phyloP scores from a whole-genome alignment of 2,329 filamentous ascomycete species.

The Colletotrichum spinosum region DNA sequence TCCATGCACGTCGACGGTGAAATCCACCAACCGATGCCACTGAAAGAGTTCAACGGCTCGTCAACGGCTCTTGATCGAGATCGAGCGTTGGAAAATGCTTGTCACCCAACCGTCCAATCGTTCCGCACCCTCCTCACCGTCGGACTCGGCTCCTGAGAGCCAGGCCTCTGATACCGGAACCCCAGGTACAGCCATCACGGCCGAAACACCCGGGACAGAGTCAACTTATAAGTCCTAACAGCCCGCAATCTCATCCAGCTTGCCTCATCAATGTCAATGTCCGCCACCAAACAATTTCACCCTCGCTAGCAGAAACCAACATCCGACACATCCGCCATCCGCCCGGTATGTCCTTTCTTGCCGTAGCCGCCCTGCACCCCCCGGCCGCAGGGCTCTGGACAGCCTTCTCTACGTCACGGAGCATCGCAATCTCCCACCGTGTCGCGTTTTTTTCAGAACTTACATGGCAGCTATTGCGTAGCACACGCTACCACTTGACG shows the following conservation, averaged over 20 bases:
- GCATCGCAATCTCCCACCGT: not conserved
- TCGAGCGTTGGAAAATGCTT: slow-evolving; percentile 13
- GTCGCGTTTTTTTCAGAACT: not conserved
- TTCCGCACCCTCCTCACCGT: slow-evolving; percentile 1
- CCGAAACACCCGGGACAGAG: slow-evolving; percentile 13
- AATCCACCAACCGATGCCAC: slow-evolving; percentile 32
- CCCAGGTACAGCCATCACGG: slow-evolving; percentile 7
- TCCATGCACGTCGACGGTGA: slow-evolving; percentile 32
- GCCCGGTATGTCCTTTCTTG: slow-evolving; percentile 16
- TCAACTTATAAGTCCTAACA: slow-evolving; percentile 4
- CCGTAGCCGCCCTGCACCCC: slow-evolving; percentile 9
- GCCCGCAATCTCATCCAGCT: slow-evolving; percentile 11
- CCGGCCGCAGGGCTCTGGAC: not conserved
- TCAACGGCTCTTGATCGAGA: slow-evolving; percentile 27
- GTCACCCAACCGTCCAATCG: slow-evolving; percentile 20
- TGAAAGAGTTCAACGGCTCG: slow-evolving; percentile 13
- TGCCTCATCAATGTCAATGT: not conserved
- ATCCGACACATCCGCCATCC: slow-evolving; percentile 33
- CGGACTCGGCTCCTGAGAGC: slow-evolving; percentile 17
- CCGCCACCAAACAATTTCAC: slow-evolving; percentile 13
- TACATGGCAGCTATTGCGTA: not conserved
- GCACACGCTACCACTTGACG: not conserved
- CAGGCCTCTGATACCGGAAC: not conserved
- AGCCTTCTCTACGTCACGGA: slow-evolving; percentile 7
- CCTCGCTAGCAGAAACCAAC: slow-evolving; percentile 25